Evolutionary conservation across 768 basidiomycete genomes (phyloP), one percentile per base, ranked within the genome.

Genomic region (Cyathus striatus): DNA sequence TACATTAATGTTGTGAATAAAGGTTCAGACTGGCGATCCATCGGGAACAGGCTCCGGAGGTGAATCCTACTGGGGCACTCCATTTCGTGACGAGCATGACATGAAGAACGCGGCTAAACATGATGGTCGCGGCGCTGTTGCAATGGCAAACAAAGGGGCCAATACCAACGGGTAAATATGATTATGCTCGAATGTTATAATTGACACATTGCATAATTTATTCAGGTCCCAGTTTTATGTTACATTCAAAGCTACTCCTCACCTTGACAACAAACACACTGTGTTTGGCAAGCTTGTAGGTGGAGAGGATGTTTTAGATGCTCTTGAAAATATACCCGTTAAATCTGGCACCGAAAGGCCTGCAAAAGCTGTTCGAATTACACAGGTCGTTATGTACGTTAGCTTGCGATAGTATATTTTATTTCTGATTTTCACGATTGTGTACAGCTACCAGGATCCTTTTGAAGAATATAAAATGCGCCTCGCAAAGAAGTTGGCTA

Each of bases 11-110:
- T 12, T 18, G 20, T 44, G 7, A 12, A 35, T 16, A 2, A 46
- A 93, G 92, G 80, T 93, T n/a, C 95, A 98, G 77, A 93, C 93
- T 2, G 96, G 96, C 23, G 96, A 99, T 58, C 96, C 96, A 5
- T 90, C 90, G 1, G 95, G 96, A 2, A 98, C 93, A 1, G 96
- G 96, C 1, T 71, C 87, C 23, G 96, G 96, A 6, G 96, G 96
- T 4, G 75, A 90, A 52, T 92, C 90, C 5, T 81, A 81, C 58
- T 98, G 96, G 96, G 93, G 90, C 1, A 91, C 86, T 13, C 89
- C 92, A 7, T 99, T 99, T 66, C 80, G 94, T 44, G 96, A 99
- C 56, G 96, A 99, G 62, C 78, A 88, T 56, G 86, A 90, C 55
- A 54, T 89, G 46, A 91, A 90, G 58, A 86, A 84, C 38, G 93